Conservation (phyloP, 805 yeast species). For the Yarrowia osloensis region DNA sequence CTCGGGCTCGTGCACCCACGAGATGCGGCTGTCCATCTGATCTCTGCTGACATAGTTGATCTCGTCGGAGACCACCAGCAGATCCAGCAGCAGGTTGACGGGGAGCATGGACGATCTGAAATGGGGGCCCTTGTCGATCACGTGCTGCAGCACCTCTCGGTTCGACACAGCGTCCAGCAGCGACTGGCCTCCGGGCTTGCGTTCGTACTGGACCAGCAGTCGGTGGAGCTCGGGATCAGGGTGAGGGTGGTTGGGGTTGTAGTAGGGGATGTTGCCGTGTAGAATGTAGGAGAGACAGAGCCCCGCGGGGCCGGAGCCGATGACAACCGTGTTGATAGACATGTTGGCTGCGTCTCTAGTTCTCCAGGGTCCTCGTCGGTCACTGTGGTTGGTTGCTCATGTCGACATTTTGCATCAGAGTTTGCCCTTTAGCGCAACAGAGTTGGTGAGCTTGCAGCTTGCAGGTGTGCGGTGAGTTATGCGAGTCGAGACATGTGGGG, state of each 20-base stretch:
- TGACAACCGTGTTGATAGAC: slow-evolving; percentile 25
- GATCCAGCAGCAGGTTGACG: slow-evolving; percentile 38
- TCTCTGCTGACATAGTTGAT: slow-evolving; percentile 33
- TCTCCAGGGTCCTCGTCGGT: neutral
- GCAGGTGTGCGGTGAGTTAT: neutral
- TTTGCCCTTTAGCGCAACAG: neutral
- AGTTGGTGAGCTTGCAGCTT: neutral
- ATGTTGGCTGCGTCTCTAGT: neutral
- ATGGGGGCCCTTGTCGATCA: slow-evolving; percentile 34
- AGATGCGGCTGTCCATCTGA: slow-evolving; percentile 37
- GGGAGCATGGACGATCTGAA: slow-evolving; percentile 36
- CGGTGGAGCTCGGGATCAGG: slow-evolving; percentile 40
- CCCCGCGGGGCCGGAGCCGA: slow-evolving; percentile 43
- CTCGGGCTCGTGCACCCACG: slow-evolving; percentile 36
- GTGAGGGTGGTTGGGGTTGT: slow-evolving; percentile 40
- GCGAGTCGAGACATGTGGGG: neutral
- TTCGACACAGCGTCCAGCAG: slow-evolving; percentile 36
- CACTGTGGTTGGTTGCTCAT: slow-evolving; percentile 1
- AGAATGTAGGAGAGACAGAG: slow-evolving; percentile 41
- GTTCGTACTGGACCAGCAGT: slow-evolving; percentile 32
- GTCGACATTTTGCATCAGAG: slow-evolving; percentile 8
- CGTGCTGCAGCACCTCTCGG: slow-evolving; percentile 34
- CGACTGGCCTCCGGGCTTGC: neutral
- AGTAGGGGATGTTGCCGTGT: slow-evolving; percentile 41
- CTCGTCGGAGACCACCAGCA: slow-evolving; percentile 39